Base-by-base conservation (phyloP, 2,329 filamentous ascomycete species). In the Sordariomycetes sp. region DNA sequence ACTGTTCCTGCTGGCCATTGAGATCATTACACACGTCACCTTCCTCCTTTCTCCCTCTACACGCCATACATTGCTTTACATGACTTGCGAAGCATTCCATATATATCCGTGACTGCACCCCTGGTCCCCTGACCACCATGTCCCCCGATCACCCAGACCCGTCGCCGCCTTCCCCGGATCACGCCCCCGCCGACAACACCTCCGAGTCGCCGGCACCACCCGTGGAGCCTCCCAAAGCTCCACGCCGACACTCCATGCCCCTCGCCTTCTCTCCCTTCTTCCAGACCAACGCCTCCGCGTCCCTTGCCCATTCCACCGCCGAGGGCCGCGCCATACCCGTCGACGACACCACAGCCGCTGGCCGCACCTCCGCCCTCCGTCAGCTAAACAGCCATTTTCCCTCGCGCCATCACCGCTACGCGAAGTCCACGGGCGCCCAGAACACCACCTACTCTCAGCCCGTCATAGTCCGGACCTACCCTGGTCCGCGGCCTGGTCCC, bases 391-490 rank as follows among this genome's bases (percentile, higher is more conserved):
- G 70, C 64, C 77, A 76, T 62, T 81, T 79, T 59, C 78, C 80
- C 6, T 79, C 76, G 55, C 22, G 20, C 45, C 75, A 76, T 52
- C 79, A 79, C 65, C 76, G 74, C 61, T 81, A 79, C 71, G 71
- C 77, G 59, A 79, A 81, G 66, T 79, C 78, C 25, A 76, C 76
- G 13, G 76, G 77, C 12, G 75, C 80, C 20, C 73, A 77, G 63
- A 81, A 70, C 67, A 80, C 74, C 61, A 84, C 80, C 45, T 83
- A 81, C 64, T 83, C 79, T 2, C 80, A 84, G 60, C 82, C 82
- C n/a, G 80, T 85, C 58, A 78, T 85, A 45, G 82, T 85, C 25
- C 76, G 81, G 59, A 85, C 81, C 54, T 85, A 85, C 64, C 81
- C 79, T 51, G 76, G 78, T 1, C 74, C 70, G 12, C 70, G 68